These are phyloP conservation scores for Mycena galopus DNA, from an alignment of 768 basidiomycete species.

Conservation along the genomic window DNA sequence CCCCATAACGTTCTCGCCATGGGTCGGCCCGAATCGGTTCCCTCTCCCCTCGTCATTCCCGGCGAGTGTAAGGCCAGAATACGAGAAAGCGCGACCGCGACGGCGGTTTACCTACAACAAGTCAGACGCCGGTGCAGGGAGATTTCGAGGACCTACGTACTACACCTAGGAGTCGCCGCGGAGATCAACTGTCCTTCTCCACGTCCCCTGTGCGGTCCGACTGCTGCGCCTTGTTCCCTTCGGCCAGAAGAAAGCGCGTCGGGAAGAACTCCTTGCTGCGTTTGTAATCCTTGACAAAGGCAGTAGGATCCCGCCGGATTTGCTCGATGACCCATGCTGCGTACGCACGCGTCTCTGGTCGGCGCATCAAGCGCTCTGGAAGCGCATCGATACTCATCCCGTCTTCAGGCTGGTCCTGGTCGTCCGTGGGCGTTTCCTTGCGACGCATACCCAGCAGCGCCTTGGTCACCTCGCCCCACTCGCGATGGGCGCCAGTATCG, in stretches of 20 bases:
- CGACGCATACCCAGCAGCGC: conserved; percentile 52
- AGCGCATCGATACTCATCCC: conserved; percentile 52
- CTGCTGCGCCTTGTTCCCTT: conserved; percentile 54
- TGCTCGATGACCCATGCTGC: conserved; percentile 87
- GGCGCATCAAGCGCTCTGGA: conserved; percentile 76
- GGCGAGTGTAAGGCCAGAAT: conserved; percentile 94
- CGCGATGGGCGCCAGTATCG: conserved; percentile 79
- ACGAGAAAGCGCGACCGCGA: conserved; percentile 81
- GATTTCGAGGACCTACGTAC: conserved; percentile 58
- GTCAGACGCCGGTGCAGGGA: not conserved
- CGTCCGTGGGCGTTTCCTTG: conserved; percentile 20
- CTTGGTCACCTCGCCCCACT: conserved; percentile 64
- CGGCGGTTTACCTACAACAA: conserved; percentile 82
- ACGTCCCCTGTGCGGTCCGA: conserved; percentile 46
- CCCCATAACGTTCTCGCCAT: conserved; percentile 77
- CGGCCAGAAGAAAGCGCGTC: conserved; percentile 76
- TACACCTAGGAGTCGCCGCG: conserved; percentile 94
- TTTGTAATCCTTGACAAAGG: conserved; percentile 73
- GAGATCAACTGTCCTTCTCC: conserved; percentile 59
- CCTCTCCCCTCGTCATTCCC: conserved; percentile 89
- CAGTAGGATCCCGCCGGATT: conserved; percentile 69
- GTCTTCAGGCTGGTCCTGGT: conserved; percentile 40
- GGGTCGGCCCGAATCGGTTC: conserved; percentile 79
- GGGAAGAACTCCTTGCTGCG: conserved; percentile 89
- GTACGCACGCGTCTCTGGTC: conserved; percentile 84